Percentiles rank a stretch among this genome's conserved stretches.
phyloP scores from a whole-genome alignment of 2,329 filamentous ascomycete species.

The Cladosporium austrohemisphaericum region DNA sequence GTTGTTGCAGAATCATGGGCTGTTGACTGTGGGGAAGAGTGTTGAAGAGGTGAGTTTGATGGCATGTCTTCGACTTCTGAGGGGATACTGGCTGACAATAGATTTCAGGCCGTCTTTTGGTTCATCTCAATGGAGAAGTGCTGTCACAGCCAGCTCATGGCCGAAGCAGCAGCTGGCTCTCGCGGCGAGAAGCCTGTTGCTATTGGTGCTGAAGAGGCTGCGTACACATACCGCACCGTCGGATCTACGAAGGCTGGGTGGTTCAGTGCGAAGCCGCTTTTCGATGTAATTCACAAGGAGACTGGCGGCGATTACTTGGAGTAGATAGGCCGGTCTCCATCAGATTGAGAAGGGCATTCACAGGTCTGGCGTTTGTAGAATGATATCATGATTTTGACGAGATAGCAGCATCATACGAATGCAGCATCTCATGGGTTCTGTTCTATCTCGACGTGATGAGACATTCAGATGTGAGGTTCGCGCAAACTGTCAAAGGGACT shows the following conservation, averaged over 20 bases:
- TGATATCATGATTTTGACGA: neutral
- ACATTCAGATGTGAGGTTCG: too few relatives aligned
- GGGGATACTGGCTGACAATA: conserved; percentile 6
- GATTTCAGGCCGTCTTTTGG: conserved; percentile 36
- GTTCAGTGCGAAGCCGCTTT: conserved; percentile 68
- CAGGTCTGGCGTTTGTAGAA: neutral
- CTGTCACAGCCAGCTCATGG: conserved; percentile 45
- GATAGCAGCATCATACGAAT: neutral
- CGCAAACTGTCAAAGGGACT: too few relatives aligned
- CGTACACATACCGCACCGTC: conserved; percentile 63
- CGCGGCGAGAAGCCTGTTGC: conserved; percentile 62
- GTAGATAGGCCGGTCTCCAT: conserved; percentile 17
- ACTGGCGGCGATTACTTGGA: conserved; percentile 53
- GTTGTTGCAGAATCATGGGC: conserved; percentile 44
- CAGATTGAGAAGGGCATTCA: neutral
- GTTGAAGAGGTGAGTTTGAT: conserved; percentile 35
- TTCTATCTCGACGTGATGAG: neutral
- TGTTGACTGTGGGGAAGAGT: conserved; percentile 42
- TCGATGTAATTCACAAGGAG: conserved; percentile 65
- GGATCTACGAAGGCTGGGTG: conserved; percentile 61
- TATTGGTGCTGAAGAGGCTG: conserved; percentile 65
- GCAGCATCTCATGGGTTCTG: neutral
- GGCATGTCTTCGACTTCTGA: neutral
- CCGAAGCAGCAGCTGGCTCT: conserved; percentile 59
- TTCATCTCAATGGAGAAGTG: conserved; percentile 41